Base-by-base conservation (phyloP, 768 basidiomycete species). In the Clitopilus passeckerianus region DNA sequence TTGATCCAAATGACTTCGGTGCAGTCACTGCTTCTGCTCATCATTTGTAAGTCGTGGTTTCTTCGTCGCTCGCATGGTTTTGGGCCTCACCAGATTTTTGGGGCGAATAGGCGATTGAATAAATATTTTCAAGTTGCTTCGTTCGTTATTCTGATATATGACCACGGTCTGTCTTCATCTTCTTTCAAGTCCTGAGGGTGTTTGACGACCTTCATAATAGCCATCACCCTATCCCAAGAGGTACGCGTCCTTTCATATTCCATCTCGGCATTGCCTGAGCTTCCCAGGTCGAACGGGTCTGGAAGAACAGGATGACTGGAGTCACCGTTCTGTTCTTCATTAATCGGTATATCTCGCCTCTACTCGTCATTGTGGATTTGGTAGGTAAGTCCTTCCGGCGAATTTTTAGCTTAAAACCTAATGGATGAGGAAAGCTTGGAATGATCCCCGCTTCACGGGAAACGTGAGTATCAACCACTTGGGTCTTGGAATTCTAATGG, bases 141-240 rank as follows among this genome's bases (percentile, higher is more conserved):
- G 6, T 61, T 63, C 54, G 56, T 65, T 10, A 61, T 63, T 34
- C 60, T 65, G 2, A 34, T 63, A 10, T 65, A 61, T 53, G 64
- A 65, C 37, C 64, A 65, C 37, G 24, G 64, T 65, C 37, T 46
- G 66, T 58, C 15, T 16, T 22, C 12, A 30, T 27, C 18, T 23
- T 23, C 6, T 22, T 5, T 44, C 9, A 24, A 8, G 18, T 5
- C 14, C 5, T 24, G 14, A 33, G 6, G 14, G 20, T 43, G 4
- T 9, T 14, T 52, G 34, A 58, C 22, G 15, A 27, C 35, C 18
- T n/a, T 23, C 9, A 34, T 34, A 5, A 12, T 35, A 61, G 60
- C 34, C n/a, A 4, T 61, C 20, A 61, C 60, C 5, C 54, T 61
- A 6, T 30, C 60, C 9, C 33, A 61, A 46, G 60, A 61, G 41